phyloP scores from a whole-genome alignment of 2,329 filamentous ascomycete species.

The Ascochyta koolunga region DNA sequence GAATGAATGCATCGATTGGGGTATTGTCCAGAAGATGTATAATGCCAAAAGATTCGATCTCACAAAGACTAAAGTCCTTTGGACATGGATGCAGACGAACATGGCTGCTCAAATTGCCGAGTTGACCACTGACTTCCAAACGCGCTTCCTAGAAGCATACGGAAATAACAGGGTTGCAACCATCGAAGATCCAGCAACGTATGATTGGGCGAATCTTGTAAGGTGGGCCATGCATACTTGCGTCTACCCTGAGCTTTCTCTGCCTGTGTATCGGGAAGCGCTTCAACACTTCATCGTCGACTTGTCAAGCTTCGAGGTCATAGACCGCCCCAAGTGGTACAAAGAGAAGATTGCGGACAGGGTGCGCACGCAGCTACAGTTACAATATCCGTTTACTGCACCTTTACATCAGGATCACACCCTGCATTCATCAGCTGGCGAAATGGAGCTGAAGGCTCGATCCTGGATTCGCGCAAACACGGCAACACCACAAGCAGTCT shows the following conservation, averaged over 20 bases:
- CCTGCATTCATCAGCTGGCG: conserved; percentile 1
- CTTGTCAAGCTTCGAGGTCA: conserved; percentile 34
- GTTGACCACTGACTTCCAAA: conserved; percentile 68
- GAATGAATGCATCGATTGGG: conserved; percentile 49
- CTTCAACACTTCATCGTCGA: conserved; percentile 33
- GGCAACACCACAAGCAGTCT: conserved; percentile 49
- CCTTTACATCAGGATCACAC: conserved; percentile 28
- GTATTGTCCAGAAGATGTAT: conserved; percentile 50
- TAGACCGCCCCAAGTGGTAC: conserved; percentile 37
- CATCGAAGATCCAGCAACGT: conserved; percentile 66
- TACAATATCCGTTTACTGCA: conserved; percentile 31
- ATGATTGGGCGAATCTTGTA: conserved; percentile 72
- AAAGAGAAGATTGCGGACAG: conserved; percentile 31
- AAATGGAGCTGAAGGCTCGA: conserved; percentile 40
- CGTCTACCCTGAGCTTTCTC: conserved; percentile 32
- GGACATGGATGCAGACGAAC: conserved; percentile 44
- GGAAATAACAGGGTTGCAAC: conserved; percentile 64
- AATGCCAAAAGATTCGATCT: conserved; percentile 45
- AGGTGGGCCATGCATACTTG: conserved; percentile 66
- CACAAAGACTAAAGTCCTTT: conserved; percentile 44
- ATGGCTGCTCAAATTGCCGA: conserved; percentile 58
- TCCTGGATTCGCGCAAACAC: conserved; percentile 56
- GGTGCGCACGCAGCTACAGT: conserved; percentile 30
- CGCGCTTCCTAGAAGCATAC: conserved; percentile 70
- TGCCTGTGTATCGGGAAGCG: conserved; percentile 28